phyloP scores from a whole-genome alignment of 2,329 filamentous ascomycete species.

The Myriosclerotinia scirpicola region DNA sequence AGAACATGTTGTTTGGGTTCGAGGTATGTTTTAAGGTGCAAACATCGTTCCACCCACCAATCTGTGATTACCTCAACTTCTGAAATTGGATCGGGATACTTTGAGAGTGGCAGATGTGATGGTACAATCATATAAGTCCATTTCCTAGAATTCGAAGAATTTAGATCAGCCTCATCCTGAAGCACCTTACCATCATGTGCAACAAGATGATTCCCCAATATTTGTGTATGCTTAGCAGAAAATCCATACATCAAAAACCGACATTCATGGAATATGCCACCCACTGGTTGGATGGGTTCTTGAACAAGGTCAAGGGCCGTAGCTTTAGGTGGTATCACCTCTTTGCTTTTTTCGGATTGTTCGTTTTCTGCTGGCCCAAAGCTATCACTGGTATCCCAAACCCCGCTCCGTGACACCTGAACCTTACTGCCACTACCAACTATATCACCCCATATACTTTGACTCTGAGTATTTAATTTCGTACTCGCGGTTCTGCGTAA shows the following conservation, averaged over 20 bases:
- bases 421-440: conserved; percentile 50
- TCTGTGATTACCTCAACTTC: conserved; percentile 67
- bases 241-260: conserved; percentile 47
- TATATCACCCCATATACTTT: conserved; percentile 90
- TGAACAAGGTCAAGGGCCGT: conserved; percentile 24
- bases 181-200: conserved; percentile 42
- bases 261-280: conserved; percentile 47
- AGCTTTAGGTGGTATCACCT: conserved; percentile 2
- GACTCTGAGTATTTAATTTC: conserved; percentile 75
- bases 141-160: conserved; percentile 20
- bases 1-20: conserved; percentile 69
- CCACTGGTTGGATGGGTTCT: conserved; percentile 25
- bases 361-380: conserved; percentile 9
- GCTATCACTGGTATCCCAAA: conserved; percentile 33
- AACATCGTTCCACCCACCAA: conserved; percentile 89
- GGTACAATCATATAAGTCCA: conserved; percentile 46
- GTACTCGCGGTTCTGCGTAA: conserved; percentile 83
- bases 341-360: conserved; percentile 2
- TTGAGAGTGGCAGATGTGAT: conserved; percentile 42
- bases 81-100: conserved; percentile 37
- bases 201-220: conserved; percentile 41
- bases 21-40: conserved; percentile 72
- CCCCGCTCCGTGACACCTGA: conserved; percentile 37
- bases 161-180: conserved; percentile 30
- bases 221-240: conserved; percentile 42